Base-by-base conservation (phyloP, 108 stramenopile genomes). In the Craspedostauros australis region DNA sequence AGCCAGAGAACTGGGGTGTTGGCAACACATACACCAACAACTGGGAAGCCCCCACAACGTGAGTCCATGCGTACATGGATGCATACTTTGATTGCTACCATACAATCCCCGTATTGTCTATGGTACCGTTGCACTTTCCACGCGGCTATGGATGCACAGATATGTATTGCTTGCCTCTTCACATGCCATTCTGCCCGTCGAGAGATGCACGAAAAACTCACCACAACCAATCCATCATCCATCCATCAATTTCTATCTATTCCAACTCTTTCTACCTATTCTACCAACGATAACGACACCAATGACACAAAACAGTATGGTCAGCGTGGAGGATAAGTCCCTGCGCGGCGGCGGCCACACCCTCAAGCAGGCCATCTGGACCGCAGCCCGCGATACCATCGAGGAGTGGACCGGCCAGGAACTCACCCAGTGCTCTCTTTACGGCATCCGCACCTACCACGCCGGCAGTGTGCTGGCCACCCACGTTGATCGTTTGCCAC, bases 341-440 rank as follows among this genome's bases (percentile, higher is more conserved):
- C 50, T 85, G 12, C 68, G 77, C 6, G 81, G 84, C 6, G 66
- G 80, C 2, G 86, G 90, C n/a, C 22, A 30, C 25, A 22, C 25
- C 7, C n/a, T 91, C 11, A 91, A 91, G 49, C 57, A 73, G 30
- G 26, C 42, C 1, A 72, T 92, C 21, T 88, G 86, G 90, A 62
- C 76, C 56, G 84, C 80, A 5, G 84, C 92, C 3, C 46, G 58
- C 18, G 61, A 68, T 11, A 64, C 77, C 23, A 76, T 97, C 48
- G 69, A 85, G 52, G 91, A 84, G 30, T 93, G 96, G 96, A 86
- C 93, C 0, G 91, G 91, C 12, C 61, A 88, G 44, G 80, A 86
- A 28, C 58, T 89, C 49, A 80, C 76, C 22, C 65, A 84, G 41
- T 82, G 82, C 60, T 69, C 83, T 3, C 55, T 89, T 38, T 93